These are phyloP conservation scores for Zygnema circumcarinatum DNA, from an alignment of 139 green algal genomes.

Conservation along the genomic window DNA sequence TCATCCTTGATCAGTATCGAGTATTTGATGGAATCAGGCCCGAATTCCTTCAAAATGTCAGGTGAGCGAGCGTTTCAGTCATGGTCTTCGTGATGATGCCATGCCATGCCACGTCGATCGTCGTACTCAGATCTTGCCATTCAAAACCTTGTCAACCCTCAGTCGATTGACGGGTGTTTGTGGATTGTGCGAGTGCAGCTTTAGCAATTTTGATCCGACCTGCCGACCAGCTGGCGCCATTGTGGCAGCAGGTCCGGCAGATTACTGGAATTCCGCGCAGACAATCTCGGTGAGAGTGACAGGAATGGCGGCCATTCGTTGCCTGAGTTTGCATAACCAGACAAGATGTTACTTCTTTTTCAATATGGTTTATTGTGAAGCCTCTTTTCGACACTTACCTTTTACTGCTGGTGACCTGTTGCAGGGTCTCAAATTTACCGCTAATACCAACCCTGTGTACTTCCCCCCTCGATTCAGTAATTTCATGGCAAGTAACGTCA, in stretches of 20 bases:
- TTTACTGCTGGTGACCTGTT: neutral
- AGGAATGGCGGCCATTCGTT: neutral
- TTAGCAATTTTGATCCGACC: slow-evolving; percentile 25
- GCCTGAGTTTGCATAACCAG: neutral
- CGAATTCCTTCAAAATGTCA: neutral
- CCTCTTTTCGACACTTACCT: neutral
- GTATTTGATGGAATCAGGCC: neutral
- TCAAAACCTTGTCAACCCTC: too few species aligned
- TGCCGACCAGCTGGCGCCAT: slow-evolving; percentile 11
- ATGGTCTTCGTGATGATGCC: too few species aligned
- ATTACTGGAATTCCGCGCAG: slow-evolving; percentile 6
- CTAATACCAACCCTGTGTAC: slow-evolving; percentile 2
- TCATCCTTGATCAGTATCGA: neutral
- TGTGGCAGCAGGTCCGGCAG: neutral
- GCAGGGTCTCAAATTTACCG: slow-evolving; percentile 35
- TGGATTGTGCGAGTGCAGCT: neutral
- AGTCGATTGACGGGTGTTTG: too few species aligned
- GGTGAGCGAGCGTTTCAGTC: too few species aligned
- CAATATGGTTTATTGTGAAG: neutral
- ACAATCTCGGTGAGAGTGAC: neutral
- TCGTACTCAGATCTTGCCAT: too few species aligned
- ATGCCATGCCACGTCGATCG: too few species aligned
- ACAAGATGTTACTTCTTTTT: neutral
- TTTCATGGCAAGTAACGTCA: neutral
- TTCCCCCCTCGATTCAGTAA: neutral